Percentiles rank a stretch among this genome's conserved stretches.
phyloP scores from a whole-genome alignment of 2,329 filamentous ascomycete species.

The Colletotrichum acutatum region DNA sequence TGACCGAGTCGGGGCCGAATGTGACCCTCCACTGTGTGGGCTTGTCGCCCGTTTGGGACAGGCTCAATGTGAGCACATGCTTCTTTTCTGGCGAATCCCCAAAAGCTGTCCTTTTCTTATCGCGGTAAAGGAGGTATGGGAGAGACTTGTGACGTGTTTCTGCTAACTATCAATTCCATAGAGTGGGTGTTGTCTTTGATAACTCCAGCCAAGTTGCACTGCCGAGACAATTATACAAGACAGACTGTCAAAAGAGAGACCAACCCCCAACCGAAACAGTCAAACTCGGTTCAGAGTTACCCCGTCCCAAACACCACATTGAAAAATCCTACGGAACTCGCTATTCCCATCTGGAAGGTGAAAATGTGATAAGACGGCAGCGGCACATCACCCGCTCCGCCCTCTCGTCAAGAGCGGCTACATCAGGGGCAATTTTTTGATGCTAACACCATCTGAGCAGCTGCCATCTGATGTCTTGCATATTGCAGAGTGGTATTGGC shows the following conservation, averaged over 20 bases:
- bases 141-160: neutral
- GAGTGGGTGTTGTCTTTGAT: neutral
- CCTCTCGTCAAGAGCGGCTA: neutral
- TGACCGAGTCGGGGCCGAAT: constrained; percentile 31
- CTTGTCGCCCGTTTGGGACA: constrained; percentile 13
- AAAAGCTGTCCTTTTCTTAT: neutral
- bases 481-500: constrained; percentile 17
- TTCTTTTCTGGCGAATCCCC: neutral
- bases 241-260: neutral
- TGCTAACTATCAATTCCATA: neutral
- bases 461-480: constrained; percentile 31
- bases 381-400: constrained; percentile 12
- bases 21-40: constrained; percentile 13
- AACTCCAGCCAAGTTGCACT: neutral
- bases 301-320: neutral
- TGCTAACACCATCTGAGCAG: neutral
- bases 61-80: constrained; percentile 24
- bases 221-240: too few relatives aligned
- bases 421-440: neutral
- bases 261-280: neutral
- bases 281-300: neutral
- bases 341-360: neutral
- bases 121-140: neutral
- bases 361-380: neutral
- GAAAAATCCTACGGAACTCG: neutral